phyloP scores from a whole-genome alignment of 169 alveolate species.

The Plasmodium yoelii region DNA sequence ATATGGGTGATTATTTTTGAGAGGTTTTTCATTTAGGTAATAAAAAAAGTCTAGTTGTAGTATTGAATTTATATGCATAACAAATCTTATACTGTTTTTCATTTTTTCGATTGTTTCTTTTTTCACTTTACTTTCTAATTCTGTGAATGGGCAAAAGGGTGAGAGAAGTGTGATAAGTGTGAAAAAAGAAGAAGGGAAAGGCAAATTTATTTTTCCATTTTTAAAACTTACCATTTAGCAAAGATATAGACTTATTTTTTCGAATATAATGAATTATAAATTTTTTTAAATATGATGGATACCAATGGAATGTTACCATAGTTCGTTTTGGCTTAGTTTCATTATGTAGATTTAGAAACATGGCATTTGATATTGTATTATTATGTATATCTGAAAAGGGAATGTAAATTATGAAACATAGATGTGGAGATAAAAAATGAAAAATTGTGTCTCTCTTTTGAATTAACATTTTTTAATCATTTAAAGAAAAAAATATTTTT shows the following conservation, averaged over 20 bases:
- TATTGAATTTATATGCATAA: slow-evolving; percentile 38
- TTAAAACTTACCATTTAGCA: slow-evolving; percentile 35
- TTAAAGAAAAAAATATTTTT: not conserved
- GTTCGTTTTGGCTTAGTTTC: slow-evolving; percentile 14
- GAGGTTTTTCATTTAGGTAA: slow-evolving; percentile 44
- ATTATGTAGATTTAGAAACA: slow-evolving; percentile 14
- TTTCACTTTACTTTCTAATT: slow-evolving; percentile 26
- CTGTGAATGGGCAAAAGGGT: not conserved
- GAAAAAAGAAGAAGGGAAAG: too few relatives aligned
- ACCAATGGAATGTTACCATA: slow-evolving; percentile 46
- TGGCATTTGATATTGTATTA: slow-evolving; percentile 47
- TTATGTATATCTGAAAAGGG: slow-evolving; percentile 12
- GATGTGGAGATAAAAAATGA: not conserved
- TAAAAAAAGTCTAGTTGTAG: slow-evolving; percentile 51
- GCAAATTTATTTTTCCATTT: not conserved
- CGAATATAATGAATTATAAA: slow-evolving; percentile 1
- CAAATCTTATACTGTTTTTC: slow-evolving; percentile 33
- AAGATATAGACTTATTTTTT: slow-evolving; percentile 14
- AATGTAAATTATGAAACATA: not conserved
- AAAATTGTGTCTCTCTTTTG: not conserved
- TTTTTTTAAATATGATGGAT: slow-evolving; percentile 41
- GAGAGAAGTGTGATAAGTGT: not conserved
- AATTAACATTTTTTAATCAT: too few relatives aligned
- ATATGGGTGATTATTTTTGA: slow-evolving; percentile 21
- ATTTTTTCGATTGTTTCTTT: slow-evolving; percentile 24